A percentile compares a stretch with the other conserved stretches of the same genome.
These are phyloP conservation scores for Pelargonium citronellum DNA, from an alignment of 441 rosid species.

Conservation along the genomic window DNA sequence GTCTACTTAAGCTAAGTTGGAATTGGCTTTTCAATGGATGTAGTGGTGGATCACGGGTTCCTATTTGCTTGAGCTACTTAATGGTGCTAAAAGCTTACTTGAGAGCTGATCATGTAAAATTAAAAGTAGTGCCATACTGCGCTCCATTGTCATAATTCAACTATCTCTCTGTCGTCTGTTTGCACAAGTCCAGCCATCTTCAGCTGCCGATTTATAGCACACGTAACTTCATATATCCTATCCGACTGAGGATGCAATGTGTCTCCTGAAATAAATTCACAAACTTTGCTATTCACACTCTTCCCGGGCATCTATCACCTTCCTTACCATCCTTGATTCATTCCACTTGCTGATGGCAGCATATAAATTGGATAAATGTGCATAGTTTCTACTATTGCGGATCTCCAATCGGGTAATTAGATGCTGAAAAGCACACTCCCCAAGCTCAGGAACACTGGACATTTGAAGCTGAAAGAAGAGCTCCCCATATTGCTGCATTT, in stretches of 20 bases:
- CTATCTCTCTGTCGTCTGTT: conserved; percentile 17
- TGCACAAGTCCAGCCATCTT: conserved; percentile 27
- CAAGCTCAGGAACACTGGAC: conserved; percentile 41
- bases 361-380: conserved; percentile 50
- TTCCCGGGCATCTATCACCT: conserved; percentile 55
- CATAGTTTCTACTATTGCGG: conserved; percentile 61
- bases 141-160: conserved; percentile 20
- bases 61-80: neutral
- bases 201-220: conserved; percentile 31
- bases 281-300: conserved; percentile 49
- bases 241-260: conserved; percentile 38
- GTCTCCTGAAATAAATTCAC: conserved; percentile 57
- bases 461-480: conserved; percentile 56
- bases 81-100: neutral
- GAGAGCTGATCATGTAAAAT: neutral
- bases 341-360: conserved; percentile 56
- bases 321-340: conserved; percentile 45
- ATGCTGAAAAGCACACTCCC: conserved; percentile 46
- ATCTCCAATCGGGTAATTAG: conserved; percentile 47
- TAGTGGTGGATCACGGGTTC: neutral
- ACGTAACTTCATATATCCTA: conserved; percentile 31
- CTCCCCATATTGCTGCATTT: conserved; percentile 70
- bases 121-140: neutral
- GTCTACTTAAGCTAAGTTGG: neutral
- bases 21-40: neutral